Conservation (phyloP, 345 rosid species). For the Lumnitzera littorea region DNA sequence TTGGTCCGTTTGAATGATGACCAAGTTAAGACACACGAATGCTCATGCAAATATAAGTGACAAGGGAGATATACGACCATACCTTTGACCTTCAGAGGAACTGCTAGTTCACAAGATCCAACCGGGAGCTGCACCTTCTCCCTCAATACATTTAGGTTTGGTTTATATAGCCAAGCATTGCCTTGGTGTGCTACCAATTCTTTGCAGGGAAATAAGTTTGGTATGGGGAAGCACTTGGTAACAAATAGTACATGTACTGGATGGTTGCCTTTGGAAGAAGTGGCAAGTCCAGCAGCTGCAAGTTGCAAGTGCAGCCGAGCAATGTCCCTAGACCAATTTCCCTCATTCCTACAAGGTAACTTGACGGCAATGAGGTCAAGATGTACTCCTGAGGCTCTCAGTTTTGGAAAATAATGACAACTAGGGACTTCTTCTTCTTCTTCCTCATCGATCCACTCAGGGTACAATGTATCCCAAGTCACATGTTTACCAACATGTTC, state of each 20-base stretch:
- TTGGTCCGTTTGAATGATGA: too few relatives aligned
- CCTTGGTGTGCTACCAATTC: slow-evolving; percentile 54
- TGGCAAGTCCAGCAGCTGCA: slow-evolving; percentile 65
- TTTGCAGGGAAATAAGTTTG: slow-evolving; percentile 76
- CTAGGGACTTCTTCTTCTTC: slow-evolving; percentile 78
- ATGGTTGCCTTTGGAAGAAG: slow-evolving; percentile 61
- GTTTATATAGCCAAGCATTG: slow-evolving; percentile 65
- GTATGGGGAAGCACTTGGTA: slow-evolving; percentile 65
- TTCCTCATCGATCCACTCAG: slow-evolving; percentile 98
- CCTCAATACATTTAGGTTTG: slow-evolving; percentile 54
- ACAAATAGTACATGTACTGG: slow-evolving; percentile 67
- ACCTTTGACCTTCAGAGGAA: slow-evolving; percentile 76
- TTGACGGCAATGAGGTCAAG: slow-evolving; percentile 73
- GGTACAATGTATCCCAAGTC: slow-evolving; percentile 82
- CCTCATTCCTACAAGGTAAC: slow-evolving; percentile 82
- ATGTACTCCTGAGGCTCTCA: slow-evolving; percentile 55
- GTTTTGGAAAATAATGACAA: slow-evolving; percentile 60
- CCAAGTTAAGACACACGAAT: too few relatives aligned
- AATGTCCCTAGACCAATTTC: slow-evolving; percentile 89
- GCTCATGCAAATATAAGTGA: too few relatives aligned
- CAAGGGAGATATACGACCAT: background rate
- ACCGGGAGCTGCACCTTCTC: slow-evolving; percentile 71
- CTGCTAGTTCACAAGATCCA: slow-evolving; percentile 94
- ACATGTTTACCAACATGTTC: slow-evolving; percentile 40
- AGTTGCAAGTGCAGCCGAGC: slow-evolving; percentile 85